These are phyloP conservation scores for Penicillium samsonianum DNA, from an alignment of 495 filamentous ascomycete genomes.

Conservation along the genomic window DNA sequence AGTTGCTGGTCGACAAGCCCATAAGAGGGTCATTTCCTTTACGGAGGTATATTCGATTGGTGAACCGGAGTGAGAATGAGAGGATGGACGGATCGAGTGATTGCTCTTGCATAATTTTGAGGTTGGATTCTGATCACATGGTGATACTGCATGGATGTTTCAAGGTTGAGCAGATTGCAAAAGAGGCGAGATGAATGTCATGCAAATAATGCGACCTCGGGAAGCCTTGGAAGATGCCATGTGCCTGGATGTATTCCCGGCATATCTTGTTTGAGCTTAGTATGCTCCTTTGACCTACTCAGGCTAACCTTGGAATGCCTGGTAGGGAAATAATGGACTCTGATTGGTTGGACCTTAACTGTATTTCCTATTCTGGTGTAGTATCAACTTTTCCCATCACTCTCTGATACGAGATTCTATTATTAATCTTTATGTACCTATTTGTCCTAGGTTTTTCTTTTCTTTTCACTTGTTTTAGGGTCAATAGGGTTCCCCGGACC, in stretches of 20 bases:
- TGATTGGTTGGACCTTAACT: not conserved
- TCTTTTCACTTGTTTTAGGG: not conserved
- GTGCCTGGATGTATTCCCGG: too few species aligned
- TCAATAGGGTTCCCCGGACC: conserved; percentile 1
- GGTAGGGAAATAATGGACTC: too few species aligned
- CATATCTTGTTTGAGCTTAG: not conserved
- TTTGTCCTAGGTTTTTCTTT: not conserved
- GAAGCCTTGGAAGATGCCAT: too few species aligned
- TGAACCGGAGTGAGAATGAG: too few species aligned
- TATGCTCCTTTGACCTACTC: not conserved
- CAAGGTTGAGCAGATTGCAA: too few species aligned
- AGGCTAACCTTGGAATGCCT: too few species aligned
- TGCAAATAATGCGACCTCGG: too few species aligned
- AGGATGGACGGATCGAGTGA: not conserved
- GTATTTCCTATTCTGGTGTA: not conserved
- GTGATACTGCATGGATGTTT: not conserved
- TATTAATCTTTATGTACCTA: not conserved
- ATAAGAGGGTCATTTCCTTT: not conserved
- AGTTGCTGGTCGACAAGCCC: not conserved
- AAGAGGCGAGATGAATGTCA: too few species aligned
- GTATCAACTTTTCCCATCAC: not conserved
- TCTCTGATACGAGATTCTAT: not conserved
- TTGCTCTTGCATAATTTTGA: not conserved
- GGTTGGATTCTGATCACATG: too few species aligned
- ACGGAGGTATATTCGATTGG: too few species aligned